phyloP scores from a whole-genome alignment of 2,329 filamentous ascomycete species.

The Penicillium sp. region DNA sequence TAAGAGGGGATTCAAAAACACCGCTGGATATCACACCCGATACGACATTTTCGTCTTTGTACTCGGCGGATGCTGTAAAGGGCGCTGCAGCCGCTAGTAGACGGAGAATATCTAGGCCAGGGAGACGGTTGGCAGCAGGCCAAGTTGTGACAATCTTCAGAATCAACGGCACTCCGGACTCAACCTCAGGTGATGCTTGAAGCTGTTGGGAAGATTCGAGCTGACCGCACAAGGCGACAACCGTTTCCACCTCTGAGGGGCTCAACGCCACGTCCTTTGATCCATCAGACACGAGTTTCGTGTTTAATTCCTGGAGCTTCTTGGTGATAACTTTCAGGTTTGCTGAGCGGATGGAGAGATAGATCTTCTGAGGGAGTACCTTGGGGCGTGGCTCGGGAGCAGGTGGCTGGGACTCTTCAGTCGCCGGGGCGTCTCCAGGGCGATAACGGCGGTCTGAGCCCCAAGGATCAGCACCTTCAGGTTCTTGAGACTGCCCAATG shows the following conservation, averaged over 20 bases:
- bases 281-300: constrained; percentile 64
- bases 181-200: constrained; percentile 50
- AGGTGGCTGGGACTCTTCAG: constrained; percentile 24
- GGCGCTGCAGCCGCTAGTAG: constrained; percentile 70
- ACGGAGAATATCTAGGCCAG: constrained; percentile 84
- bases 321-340: constrained; percentile 70
- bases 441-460: constrained; percentile 77
- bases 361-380: constrained; percentile 74
- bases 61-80: constrained; percentile 62
- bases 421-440: constrained; percentile 61
- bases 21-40: constrained; percentile 58
- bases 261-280: constrained; percentile 74
- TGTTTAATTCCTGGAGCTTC: constrained; percentile 73
- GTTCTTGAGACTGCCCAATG: constrained; percentile 62
- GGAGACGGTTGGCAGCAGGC: constrained; percentile 77
- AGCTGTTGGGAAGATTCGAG: constrained; percentile 53
- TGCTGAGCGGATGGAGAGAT: constrained; percentile 72
- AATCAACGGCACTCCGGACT: constrained; percentile 61
- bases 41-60: constrained; percentile 58
- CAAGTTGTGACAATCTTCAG: constrained; percentile 73
- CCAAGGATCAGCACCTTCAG: constrained; percentile 66
- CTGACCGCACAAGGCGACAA: constrained; percentile 62
- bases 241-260: constrained; percentile 64
- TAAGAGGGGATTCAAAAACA: constrained; percentile 61
- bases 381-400: constrained; percentile 52